Evolutionary conservation across 1,284 basidiomycete genomes (phyloP), one percentile per base, ranked within the genome.

Genomic region (Schizophyllum amplum): DNA sequence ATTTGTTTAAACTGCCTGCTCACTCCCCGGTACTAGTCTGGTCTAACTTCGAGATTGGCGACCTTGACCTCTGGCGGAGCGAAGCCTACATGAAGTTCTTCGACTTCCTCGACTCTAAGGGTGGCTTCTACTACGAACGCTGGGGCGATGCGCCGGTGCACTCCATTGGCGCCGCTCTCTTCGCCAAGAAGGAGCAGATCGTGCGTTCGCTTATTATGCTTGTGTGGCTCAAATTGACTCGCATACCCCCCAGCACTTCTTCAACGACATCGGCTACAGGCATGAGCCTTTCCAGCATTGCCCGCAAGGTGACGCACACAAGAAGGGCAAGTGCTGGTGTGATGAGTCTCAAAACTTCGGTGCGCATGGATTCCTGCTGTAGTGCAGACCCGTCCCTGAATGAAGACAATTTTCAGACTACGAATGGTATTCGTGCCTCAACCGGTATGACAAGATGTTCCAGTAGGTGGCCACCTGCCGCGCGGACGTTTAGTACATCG

Each of bases 61-160:
- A 85, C 68, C 75, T 90, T 61, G 84, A 90, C 64, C 85, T 96
- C 64, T 94, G 91, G 88, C 79, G 94, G 62, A 73, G 79, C 21
- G 83, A 93, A 61, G 83, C 87, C 0, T 97, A 97, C 72, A 76
- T 74, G 60, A 86, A 90, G 65, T 97, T 86, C 78, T 97, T 97
- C 65, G 83, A 93, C 51, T 81, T 82, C 69, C 78, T 98, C 21
- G 94, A 98, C 67, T 68, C 80, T 51, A 78, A 83, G 27, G 94
- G 94, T 59, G 94, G 94, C n/a, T 94, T 94, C 72, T 93, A 92
- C 71, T 94, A 95, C 64, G 92, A 95, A 79, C 81, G 90, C 42
- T 92, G 91, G 92, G 94, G 93, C 47, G 94, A 97, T 72, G 94
- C 94, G 5, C 93, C 91, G 1, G 88, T 94, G 2, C 92, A 94